Percentiles rank a stretch among this genome's conserved stretches.
phyloP scores from a whole-genome alignment of 2,329 filamentous ascomycete genomes.

The Cladosporium phlei region DNA sequence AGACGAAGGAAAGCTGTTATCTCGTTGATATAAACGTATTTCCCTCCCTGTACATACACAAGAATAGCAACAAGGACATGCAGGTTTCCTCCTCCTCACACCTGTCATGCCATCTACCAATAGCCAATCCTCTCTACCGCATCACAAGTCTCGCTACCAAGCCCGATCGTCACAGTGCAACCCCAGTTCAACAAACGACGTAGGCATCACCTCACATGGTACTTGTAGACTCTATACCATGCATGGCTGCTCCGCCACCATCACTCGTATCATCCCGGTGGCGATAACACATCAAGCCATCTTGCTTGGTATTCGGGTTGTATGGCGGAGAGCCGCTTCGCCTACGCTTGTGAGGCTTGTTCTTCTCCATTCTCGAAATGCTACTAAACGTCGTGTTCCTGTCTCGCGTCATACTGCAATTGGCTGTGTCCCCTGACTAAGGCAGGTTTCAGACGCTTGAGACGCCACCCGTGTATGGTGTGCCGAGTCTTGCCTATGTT shows the following conservation, averaged over 20 bases:
- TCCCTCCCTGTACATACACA: too few relatives aligned
- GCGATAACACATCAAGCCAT: neutral
- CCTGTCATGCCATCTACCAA: neutral
- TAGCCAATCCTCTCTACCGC: neutral
- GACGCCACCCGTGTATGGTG: constrained; percentile 11
- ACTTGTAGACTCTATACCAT: too few relatives aligned
- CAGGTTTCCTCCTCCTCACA: neutral
- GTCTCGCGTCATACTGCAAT: too few relatives aligned
- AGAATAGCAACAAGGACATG: too few relatives aligned
- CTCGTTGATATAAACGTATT: too few relatives aligned
- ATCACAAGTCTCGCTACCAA: neutral
- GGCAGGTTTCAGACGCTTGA: neutral
- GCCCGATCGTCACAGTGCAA: constrained; percentile 5
- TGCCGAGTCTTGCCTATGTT: too few relatives aligned
- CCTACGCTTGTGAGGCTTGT: too few relatives aligned
- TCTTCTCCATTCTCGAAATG: neutral
- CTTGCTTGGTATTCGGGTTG: constrained; percentile 4
- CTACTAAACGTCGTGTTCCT: too few relatives aligned
- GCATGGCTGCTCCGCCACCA: constrained; percentile 8
- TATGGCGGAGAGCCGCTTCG: constrained; percentile 10
- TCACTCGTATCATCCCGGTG: constrained; percentile 2
- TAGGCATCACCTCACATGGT: neutral
- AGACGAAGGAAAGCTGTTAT: too few relatives aligned
- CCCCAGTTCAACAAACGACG: neutral
- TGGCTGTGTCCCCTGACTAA: constrained; percentile 11